These are phyloP conservation scores for Persicaria tinctoria DNA, from an alignment of 148 eudicot genomes.

Conservation along the genomic window DNA sequence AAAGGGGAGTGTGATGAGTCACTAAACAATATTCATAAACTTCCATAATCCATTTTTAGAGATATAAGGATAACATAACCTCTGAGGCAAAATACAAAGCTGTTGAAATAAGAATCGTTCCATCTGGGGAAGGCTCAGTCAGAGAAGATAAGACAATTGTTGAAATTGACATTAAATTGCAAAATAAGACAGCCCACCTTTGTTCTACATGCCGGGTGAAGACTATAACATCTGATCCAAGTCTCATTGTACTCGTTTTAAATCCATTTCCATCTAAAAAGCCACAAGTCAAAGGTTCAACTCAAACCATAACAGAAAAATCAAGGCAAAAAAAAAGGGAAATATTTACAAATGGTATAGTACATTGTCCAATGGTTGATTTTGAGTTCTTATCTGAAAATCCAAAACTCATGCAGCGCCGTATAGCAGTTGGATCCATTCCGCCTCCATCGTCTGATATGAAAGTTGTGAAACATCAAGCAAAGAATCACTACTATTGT, in stretches of 20 bases:
- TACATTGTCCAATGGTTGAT: conserved; percentile 82
- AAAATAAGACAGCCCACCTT: conserved; percentile 28
- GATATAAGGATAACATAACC: too few species aligned
- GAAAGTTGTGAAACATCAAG: conserved; percentile 24
- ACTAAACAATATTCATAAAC: too few species aligned
- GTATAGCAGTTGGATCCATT: conserved; percentile 81
- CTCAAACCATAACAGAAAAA: conserved; percentile 11
- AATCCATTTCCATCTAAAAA: conserved; percentile 98
- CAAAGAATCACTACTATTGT: conserved; percentile 12
- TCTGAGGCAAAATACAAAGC: not conserved
- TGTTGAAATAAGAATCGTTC: not conserved
- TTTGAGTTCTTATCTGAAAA: conserved; percentile 83
- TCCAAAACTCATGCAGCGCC: conserved; percentile 91
- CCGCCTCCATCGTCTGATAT: conserved; percentile 90
- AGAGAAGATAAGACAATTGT: too few species aligned
- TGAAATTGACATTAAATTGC: not conserved
- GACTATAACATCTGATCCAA: conserved; percentile 94
- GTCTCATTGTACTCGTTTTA: conserved; percentile 97
- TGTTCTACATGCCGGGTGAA: conserved; percentile 52
- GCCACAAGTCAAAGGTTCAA: conserved; percentile 16
- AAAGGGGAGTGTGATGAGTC: too few species aligned
- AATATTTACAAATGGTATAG: conserved; percentile 9
- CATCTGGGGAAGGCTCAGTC: not conserved
- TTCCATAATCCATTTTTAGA: too few species aligned
- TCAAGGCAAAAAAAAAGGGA: not conserved